These are phyloP conservation scores for Cyberlindnera misumaiensis DNA, from an alignment of 805 yeast genomes.

Conservation along the genomic window DNA sequence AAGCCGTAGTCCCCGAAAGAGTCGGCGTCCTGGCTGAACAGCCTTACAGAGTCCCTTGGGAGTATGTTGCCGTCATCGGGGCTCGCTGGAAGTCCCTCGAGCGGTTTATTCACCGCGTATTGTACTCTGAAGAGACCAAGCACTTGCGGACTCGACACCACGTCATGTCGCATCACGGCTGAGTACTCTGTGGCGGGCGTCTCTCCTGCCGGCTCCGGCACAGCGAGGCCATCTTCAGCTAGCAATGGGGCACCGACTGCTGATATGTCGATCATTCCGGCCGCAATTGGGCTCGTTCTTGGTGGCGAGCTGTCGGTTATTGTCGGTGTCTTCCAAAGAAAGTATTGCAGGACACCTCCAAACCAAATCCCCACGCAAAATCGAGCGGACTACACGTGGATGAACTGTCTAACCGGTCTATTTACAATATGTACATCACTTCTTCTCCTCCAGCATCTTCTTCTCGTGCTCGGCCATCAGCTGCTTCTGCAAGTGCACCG, in stretches of 20 bases:
- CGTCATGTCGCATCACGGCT: slow-evolving; percentile 27
- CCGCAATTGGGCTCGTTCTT: too few relatives aligned
- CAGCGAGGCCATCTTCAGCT: too few relatives aligned
- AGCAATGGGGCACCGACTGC: too few relatives aligned
- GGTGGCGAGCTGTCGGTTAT: too few relatives aligned
- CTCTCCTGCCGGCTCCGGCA: too few relatives aligned
- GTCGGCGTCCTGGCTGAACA: slow-evolving; percentile 19
- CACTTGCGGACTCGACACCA: slow-evolving; percentile 36
- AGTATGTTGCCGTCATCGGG: slow-evolving; percentile 23
- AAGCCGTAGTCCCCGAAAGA: slow-evolving; percentile 19
- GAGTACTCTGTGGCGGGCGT: too few relatives aligned
- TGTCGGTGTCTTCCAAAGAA: too few relatives aligned
- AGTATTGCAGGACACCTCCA: too few relatives aligned
- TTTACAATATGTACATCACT: slow-evolving; percentile 5
- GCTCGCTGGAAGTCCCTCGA: slow-evolving; percentile 11
- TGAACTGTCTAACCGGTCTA: too few relatives aligned
- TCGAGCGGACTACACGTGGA: too few relatives aligned
- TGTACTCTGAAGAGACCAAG: slow-evolving; percentile 27
- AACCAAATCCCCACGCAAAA: too few relatives aligned
- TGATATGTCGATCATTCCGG: not conserved
- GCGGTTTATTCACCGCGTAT: slow-evolving; percentile 13
- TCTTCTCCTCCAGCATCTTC: slow-evolving; percentile 26
- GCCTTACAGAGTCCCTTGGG: slow-evolving; percentile 21
- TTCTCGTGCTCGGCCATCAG: slow-evolving; percentile 78
- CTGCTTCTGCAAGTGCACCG: slow-evolving; percentile 85